Evolutionary conservation across 306 rosid genomes (phyloP), one percentile per base, ranked within the genome.

Genomic region (Cercis canadensis): DNA sequence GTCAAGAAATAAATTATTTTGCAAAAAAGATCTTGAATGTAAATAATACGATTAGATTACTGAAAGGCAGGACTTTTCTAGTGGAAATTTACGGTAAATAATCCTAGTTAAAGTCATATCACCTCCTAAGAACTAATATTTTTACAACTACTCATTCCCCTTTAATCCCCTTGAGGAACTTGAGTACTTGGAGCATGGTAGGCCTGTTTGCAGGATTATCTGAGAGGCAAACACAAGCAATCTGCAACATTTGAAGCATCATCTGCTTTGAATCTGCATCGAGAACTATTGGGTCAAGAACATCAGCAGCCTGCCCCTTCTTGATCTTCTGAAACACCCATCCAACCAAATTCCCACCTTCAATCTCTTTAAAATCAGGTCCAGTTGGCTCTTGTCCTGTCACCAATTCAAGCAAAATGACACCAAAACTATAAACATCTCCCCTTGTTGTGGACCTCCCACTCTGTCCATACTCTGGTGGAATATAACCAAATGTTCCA

Each of bases 351-450:
- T 95, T 95, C 37, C 99, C 99, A n/a, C 96, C 97, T 54, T 95
- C 99, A 33, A 85, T 86, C 77, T 95, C 99, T 33, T 89, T 89
- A 54, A 95, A 95, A 55, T 85, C 86, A 0, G 99, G 97, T 46
- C 99, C 99, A 0, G 99, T 95, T 8, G 99, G 99, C 83, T 95
- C 99, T 67, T 92, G 91, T 53, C 99, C 97, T 0, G 97, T 95
- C 80, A 87, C 88, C 81, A 95, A 34, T 56, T 95, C 99, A 33
- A 95, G 96, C 67, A 95, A 59, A 52, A 95, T 95, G 65, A 95
- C 97, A 12, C 99, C 99, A 17, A 86, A 95, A 73, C 99, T 89
- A 54, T 95, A 95, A 37, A 95, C 97, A 57, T 95, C 99, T 4
- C 99, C 99, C 72, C 86, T 87, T 41, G 92, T 81, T 6, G 97